Evolutionary conservation across 139 green algal species (phyloP), one percentile per base, ranked within the genome.

Genomic region (Eudorina sp.): DNA sequence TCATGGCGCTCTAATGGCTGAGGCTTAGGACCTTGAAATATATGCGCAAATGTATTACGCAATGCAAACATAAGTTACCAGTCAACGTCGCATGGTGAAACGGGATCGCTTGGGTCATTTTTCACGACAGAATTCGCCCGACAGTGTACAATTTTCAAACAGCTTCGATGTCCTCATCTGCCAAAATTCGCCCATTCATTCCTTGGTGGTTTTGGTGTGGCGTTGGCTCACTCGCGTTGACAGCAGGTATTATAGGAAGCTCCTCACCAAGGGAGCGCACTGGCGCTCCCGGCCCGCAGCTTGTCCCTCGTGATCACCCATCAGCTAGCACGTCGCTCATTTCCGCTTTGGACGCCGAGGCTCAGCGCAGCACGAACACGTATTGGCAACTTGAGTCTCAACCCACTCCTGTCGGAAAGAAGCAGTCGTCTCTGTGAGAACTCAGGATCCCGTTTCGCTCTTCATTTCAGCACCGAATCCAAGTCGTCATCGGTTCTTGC

Each of bases 251-350:
- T 21, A 34, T 58, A 31, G 6, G 29, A 11, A 62, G 27, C 45
- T n/a, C 73, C 73, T 43, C 31, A 14, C n/a, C n/a, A n/a, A 14
- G 70, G 29, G 70, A 9, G 46, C 48, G 48, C 51, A 21, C 78
- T 86, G 80, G 80, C 80, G 43, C 80, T 77, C 3, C 34, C 78
- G 18, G 13, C 16, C 14, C 3, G 40, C 11, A 60, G 23, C 25
- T 40, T 72, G 7, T 46, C 58, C 21, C 58, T 86, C 81, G 81
- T 87, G 81, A 87, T 78, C 60, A 79, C 53, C 38, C 23, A 58
- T 34, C 4, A 79, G 19, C 45, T 64, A 64, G 27, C 41, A 34
- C 43, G 14, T 45, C 79, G 27, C 34, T 79, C 45, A 19, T 87
- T 79, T 31, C 46, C 46, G 45, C 81, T 31, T 45, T 87, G 25